Base-by-base conservation (phyloP, 2,329 filamentous ascomycete genomes). In the Exophiala aquamarina region DNA sequence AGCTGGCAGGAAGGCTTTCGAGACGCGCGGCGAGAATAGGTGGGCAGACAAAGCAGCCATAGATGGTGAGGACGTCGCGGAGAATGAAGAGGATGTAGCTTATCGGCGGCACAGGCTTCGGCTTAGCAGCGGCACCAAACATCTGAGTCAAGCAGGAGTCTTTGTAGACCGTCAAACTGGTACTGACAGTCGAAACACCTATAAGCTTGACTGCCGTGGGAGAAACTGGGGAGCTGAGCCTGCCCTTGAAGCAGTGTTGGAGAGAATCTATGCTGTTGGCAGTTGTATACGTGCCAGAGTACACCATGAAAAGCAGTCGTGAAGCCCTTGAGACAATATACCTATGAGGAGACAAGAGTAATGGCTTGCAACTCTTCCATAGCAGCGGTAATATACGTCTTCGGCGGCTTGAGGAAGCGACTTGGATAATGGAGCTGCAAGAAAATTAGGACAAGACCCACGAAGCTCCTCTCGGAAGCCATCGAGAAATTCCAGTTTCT, bases 41-140 rank as follows among this genome's bases (percentile, higher is more conserved):
- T 0, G 91, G 91, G 3, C 95, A 72, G 64, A 95, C 95, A 76
- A 95, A 96, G 13, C 82, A 87, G 4, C 89, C 88, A 66, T 94
- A 95, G 60, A 95, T 90, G 41, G 91, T 95, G 52, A 95, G 71
- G 68, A 85, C 89, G 70, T 96, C 91, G 59, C 91, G 83, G 45
- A 86, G 63, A 3, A 87, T 83, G 73, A 95, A 96, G 47, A 95
- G 80, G 1, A 77, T 72, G 68, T 90, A 93, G 7, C 84, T 87
- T 1, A 85, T 74, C 23, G 82, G 68, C 0, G 87, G 83, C 0
- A 95, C 85, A 41, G 58, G 20, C 49, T 18, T 36, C 34, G 34
- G 61, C 26, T 49, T 60, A 35, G 42, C 59, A 34, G 44, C 56
- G 0, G 85, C 81, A 10, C 88, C 88, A 65, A 94, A 95, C 61